Base-by-base conservation (phyloP, 2,329 filamentous ascomycete species). In the Penicillium palitans region DNA sequence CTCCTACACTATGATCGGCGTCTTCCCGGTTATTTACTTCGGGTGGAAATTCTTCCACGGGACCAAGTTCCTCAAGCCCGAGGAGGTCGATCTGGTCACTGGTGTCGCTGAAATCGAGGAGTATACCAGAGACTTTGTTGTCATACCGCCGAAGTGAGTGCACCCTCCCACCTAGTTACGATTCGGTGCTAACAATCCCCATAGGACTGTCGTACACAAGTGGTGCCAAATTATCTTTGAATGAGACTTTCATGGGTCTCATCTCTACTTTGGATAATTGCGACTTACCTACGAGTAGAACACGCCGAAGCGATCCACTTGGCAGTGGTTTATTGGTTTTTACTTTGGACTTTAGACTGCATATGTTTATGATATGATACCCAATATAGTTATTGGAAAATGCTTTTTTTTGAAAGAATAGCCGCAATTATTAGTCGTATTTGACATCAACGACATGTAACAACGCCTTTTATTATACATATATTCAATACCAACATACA, bases 1-100 rank as follows among this genome's bases (percentile, higher is more conserved):
- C 73, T 89, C 86, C 74, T 93, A 93, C 72, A 85, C 87, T 49
- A 91, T 90, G 81, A 83, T 93, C 51, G 83, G 83, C 6, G 75
- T 91, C 2, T 91, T 90, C 68, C 89, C 89, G 0, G 63, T 87
- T 0, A 76, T 93, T 2, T 93, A 84, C 70, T 42, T 88, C 3
- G 84, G 83, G 6, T 93, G 89, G 87, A 95, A 93, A 73, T 31
- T 90, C 7, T 65, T 86, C 57, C 86, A 89, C 72, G 83, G 80
- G 69, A 90, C 88, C 0, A 84, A 80, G 53, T 81, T 83, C 58
- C 70, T 80, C 52, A 81, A 78, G 57, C 79, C 85, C 0, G 74
- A 82, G 15, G 83, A 90, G 52, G 83, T 87, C 1, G 88, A 91
- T 70, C 73, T 91, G 27, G 71, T 80, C 13, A 81, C 82, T 52